Base-by-base conservation (phyloP, 768 basidiomycete genomes). In the Kwoniella botswanensis region DNA sequence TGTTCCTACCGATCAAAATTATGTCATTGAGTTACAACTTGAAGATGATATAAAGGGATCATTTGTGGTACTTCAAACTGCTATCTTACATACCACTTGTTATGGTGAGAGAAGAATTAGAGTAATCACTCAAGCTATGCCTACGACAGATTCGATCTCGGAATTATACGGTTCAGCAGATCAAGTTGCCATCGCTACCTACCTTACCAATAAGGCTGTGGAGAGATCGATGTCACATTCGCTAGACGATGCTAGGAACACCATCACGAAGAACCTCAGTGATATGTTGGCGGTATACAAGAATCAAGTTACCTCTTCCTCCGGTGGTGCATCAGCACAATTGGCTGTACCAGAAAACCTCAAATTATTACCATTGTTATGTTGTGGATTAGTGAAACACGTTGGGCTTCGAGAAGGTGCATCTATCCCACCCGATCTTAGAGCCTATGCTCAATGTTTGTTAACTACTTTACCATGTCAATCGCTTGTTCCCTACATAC, bases 381-480 rank as follows among this genome's bases (percentile, higher is more conserved):
- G 92, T 41, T 90, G 98, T 54, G 96, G 93, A 17, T 82, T 99
- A 68, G 83, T 98, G 84, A 99, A 99, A 87, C 96, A 98, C 78
- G 95, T 95, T 70, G 97, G 94, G n/a, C n/a, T 57, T 87, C 98
- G 63, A 89, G 94, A 98, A 86, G 98, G 95, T 84, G 90, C 93
- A 2, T 93, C 95, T 81, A 98, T 99, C 82, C 94, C 96, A 43
- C 92, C 96, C 10, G 97, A 99, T 85, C 90, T 99, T 61, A 87
- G 97, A 74, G 92, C 94, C 11, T 98, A 98, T 80, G 93, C 97
- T 1, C 95, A 98, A 84, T 91, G 91, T 6, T 85, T 99, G 44
- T 87, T 98, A 75, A 93, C 93, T 0, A 92, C 94, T 9, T 83
- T 98, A 61, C 97, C 97, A 0, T 91, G 93, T 2, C 93, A 99